Percentiles rank a stretch among this genome's conserved stretches.
Conservation (phyloP, 805 yeast genomes). For the Teunomyces stri region DNA sequence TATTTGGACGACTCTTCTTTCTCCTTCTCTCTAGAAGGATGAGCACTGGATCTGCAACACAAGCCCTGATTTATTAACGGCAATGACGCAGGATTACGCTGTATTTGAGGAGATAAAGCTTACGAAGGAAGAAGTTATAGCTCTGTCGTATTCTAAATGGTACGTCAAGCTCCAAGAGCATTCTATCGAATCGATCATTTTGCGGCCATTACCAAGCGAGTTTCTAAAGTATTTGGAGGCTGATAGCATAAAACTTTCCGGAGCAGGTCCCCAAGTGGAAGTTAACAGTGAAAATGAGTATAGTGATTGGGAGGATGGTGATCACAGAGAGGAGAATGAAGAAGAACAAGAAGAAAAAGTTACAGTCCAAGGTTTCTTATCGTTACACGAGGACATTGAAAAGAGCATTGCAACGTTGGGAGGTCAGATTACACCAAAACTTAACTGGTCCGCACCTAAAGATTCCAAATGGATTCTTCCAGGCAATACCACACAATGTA, state of each 20-base stretch:
- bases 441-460: conserved; percentile 96
- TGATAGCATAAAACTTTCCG: conserved; percentile 60
- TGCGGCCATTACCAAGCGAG: conserved; percentile 31
- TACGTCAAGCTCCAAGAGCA: conserved; percentile 20
- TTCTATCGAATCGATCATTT: conserved; percentile 20
- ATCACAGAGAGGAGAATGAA: conserved; percentile 11
- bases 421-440: conserved; percentile 76
- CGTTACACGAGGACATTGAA: conserved; percentile 55
- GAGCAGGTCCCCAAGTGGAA: conserved; percentile 30
- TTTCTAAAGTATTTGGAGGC: conserved; percentile 40
- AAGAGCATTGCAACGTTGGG: conserved; percentile 42
- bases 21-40: neutral
- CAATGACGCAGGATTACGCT: conserved; percentile 13
- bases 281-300: conserved; percentile 60
- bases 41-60: neutral
- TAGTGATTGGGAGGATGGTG: conserved; percentile 68
- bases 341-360: conserved; percentile 5
- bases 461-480: conserved; percentile 93
- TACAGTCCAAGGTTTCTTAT: conserved; percentile 50
- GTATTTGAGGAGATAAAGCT: conserved; percentile 28
- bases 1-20: neutral
- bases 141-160: conserved; percentile 38
- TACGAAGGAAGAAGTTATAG: conserved; percentile 26
- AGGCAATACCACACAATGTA: conserved; percentile 72
- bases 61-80: too few relatives aligned